Evolutionary conservation across 306 rosid species (phyloP), one percentile per base, ranked within the genome.

Genomic region (Sesbania bispinosa): DNA sequence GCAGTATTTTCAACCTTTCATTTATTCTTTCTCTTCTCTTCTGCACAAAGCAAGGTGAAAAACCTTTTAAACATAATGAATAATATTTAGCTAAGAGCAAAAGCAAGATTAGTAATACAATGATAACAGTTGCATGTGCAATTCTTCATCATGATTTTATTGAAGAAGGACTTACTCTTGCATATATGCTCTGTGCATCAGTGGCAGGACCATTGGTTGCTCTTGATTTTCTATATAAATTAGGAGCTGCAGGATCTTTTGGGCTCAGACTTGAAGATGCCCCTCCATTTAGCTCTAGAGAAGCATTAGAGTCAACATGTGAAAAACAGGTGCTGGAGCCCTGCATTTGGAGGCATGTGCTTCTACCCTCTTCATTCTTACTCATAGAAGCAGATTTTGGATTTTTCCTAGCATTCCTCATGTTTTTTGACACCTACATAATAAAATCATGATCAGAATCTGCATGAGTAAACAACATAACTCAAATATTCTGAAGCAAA

Each of bases 1-100:
- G 97, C 16, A 90, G 69, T 42, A 87, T 86, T 85, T 48, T 90
- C 76, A 93, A 77, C 78, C 96, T 90, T 79, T 88, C 96, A 69
- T 90, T 93, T 62, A 90, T 93, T 75, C 96, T 88, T 75, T 88
- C 90, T 70, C 98, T 93, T 88, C 98, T 84, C 76, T 67, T 90
- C 98, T 93, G 86, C 78, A 77, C 27, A 47, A 77, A 30, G 11
- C 11, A 43, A 47, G n/a, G 23, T 4, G 10, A 7, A 64, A 46
- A 19, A 38, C 23, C 23, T 21, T 53, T 54, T 36, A 59, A 53
- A n/a, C 63, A 52, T 14, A 48, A 33, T 35, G 16, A 10, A 68
- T 18, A 1, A 32, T 33, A 18, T 26, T 32, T 66, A 46, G 14
- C 38, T 10, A 11, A 67, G 38, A 32, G 71, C 26, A 16, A 15